phyloP scores from a whole-genome alignment of 2,329 filamentous ascomycete genomes.

The Alternaria alternata region DNA sequence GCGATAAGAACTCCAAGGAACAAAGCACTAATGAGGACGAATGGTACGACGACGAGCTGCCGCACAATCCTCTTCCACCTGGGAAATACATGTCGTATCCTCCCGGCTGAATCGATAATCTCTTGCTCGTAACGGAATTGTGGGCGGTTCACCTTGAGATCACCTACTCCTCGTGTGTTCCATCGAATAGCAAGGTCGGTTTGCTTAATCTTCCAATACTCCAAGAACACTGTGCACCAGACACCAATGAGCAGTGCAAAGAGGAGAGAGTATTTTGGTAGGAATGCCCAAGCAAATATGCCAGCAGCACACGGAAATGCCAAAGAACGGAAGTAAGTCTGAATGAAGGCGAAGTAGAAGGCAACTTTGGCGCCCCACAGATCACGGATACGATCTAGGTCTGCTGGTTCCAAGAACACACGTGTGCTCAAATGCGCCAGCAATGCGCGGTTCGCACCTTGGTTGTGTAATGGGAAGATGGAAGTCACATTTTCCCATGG shows the following conservation, averaged over 20 bases:
- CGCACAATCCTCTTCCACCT: conserved; percentile 41
- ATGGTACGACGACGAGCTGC: conserved; percentile 43
- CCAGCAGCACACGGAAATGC: conserved; percentile 42
- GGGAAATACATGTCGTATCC: conserved; percentile 38
- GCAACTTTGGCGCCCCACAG: conserved; percentile 75
- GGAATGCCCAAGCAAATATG: conserved; percentile 40
- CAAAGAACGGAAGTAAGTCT: conserved; percentile 44
- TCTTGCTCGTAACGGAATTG: conserved; percentile 38
- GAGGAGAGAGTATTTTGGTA: conserved; percentile 41
- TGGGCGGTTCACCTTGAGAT: conserved; percentile 42
- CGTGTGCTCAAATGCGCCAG: conserved; percentile 78
- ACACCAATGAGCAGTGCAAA: conserved; percentile 44
- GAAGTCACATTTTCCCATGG: conserved; percentile 77
- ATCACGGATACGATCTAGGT: conserved; percentile 78
- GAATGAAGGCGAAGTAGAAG: conserved; percentile 49
- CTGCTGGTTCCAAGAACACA: conserved; percentile 69
- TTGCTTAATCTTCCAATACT: conserved; percentile 48
- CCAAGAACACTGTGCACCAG: conserved; percentile 47
- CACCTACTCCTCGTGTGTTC: conserved; percentile 42
- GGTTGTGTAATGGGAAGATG: conserved; percentile 82
- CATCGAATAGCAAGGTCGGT: conserved; percentile 45
- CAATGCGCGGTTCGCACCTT: conserved; percentile 76
- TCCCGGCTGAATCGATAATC: conserved; percentile 36
- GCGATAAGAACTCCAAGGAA: conserved; percentile 40
- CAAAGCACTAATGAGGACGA: conserved; percentile 38